Evolutionary conservation across 176 grass and related monocot species (phyloP), one percentile per base, ranked within the genome.

Genomic region (Elymus sibiricus): DNA sequence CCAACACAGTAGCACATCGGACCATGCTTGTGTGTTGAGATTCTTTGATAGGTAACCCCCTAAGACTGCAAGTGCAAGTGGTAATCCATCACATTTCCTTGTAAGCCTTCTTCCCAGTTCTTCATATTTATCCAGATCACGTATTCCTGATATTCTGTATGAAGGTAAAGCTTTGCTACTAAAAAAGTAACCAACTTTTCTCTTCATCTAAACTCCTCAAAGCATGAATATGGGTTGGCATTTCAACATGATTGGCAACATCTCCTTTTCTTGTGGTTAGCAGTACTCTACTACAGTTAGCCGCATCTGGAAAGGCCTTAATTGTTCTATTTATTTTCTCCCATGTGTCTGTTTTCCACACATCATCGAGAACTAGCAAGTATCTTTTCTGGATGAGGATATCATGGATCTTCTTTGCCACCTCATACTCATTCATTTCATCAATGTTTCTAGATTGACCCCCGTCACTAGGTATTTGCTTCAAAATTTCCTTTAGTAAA

Each of bases 121-220:
- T 62, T 62, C 59, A 62, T 11, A 62, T 7, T 25, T 12, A 5
- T 62, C 4, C n/a, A 62, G 9, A 25, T 12, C 0, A 0, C 0
- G 3, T 21, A 11, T 62, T n/a, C 10, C 1, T 12, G 59, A 62
- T 22, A 7, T 62, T 62, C 10, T 62, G 1, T 62, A 25, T 26
- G n/a, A 11, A 4, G 59, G 59, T 26, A 62, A 62, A 25, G 59
- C 59, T 62, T 43, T 69, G 12, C 11, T 82, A 21, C 32, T 2
- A 46, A 46, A 46, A 46, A 8, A 82, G 79, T 9, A 46, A 1
- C 79, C 79, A 82, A 25, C 79, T 82, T 63, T 46, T 82, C 44
- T 82, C 59, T 3, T 67, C 55, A 44, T 82, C 59, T 42, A 82
- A 25, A 8, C n/a, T 0, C 27, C 43, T 44, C 11, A 82, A 16